Base-by-base conservation (phyloP, 352 stramenopile species). In the Phytophthora foliorum region DNA sequence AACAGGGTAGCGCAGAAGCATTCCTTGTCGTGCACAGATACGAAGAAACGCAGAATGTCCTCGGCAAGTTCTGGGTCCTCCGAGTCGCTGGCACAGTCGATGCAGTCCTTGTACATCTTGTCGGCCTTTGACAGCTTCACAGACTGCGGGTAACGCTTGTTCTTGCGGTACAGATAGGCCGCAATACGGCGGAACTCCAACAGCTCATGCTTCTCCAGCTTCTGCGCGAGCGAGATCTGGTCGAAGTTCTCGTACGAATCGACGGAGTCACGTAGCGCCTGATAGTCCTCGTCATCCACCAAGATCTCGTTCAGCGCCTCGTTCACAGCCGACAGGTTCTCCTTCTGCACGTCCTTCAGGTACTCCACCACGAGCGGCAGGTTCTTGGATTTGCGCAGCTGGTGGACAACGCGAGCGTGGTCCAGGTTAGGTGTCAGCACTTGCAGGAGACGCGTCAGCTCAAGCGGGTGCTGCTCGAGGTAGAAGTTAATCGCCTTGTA, bases 101-200 rank as follows among this genome's bases (percentile, higher is more conserved):
- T 99, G 75, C 97, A 99, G 67, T 99, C 98, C 87, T 99, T 99
- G 95, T 99, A 99, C 97, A 99, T 99, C 72, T 98, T 98, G 88
- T 99, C 98, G 36, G 95, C 95, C 93, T 99, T 99, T 21, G 96
- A 99, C 60, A 99, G 86, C 63, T 98, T 97, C 66, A 99, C 97
- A 36, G 94, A 98, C 80, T 99, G 97, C 63, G 91, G 82, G 82
- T 97, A 99, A 60, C 98, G 97, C 86, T 99, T 99, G 88, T 99
- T 99, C 86, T 98, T 98, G 74, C 98, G 95, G 90, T 99, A 99
- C 63, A 99, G 78, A 78, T 99, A 99, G 17, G 98, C 98, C 31
- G 98, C 98, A 72, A 99, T 99, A 71, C 98, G 97, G 77, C 98
- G 95, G 88, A 99, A 99, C 75, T 99, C 98, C 44, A 99, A 86